A percentile compares a stretch with the other conserved stretches of the same genome.
Conservation (phyloP, 345 rosid genomes). For the Boechera stricta region DNA sequence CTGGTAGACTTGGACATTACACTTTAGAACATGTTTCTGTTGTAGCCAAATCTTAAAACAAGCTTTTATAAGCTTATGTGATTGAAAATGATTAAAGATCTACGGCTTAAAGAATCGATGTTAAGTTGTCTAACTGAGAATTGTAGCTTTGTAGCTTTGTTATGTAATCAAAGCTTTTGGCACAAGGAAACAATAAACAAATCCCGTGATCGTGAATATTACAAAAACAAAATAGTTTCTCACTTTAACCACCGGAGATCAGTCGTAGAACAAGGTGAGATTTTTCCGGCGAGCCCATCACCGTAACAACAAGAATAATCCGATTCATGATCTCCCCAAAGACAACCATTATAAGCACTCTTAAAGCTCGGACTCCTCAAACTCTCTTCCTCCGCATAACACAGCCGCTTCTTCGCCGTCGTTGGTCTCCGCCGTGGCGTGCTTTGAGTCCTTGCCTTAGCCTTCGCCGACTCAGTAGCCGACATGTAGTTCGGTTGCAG, state of each 20-base stretch:
- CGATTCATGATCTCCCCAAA: slow-evolving; percentile 55
- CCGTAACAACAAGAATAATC: slow-evolving; percentile 53
- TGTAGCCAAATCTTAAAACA: slow-evolving; percentile 19
- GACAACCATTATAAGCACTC: slow-evolving; percentile 60
- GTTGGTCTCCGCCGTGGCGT: slow-evolving; percentile 69
- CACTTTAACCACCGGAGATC: slow-evolving; percentile 68
- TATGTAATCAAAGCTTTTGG: background rate
- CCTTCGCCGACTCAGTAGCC: slow-evolving; percentile 84
- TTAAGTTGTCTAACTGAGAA: slow-evolving; percentile 10
- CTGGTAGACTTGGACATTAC: slow-evolving; percentile 85
- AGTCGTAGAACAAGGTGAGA: slow-evolving; percentile 73
- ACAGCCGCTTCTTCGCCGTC: slow-evolving; percentile 69
- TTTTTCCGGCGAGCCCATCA: slow-evolving; percentile 61
- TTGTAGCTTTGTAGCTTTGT: background rate
- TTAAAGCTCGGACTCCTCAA: slow-evolving; percentile 76
- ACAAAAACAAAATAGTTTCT: slow-evolving; percentile 6
- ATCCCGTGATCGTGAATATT: background rate
- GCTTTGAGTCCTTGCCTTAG: slow-evolving; percentile 77
- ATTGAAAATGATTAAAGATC: background rate
- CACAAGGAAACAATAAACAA: slow-evolving; percentile 7
- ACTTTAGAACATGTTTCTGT: slow-evolving; percentile 60
- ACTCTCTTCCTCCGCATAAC: slow-evolving; percentile 57
- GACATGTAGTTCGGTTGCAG: slow-evolving; percentile 85
- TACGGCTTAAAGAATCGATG: background rate
- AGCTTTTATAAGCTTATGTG: background rate